phyloP scores from a whole-genome alignment of 2,329 filamentous ascomycete genomes.

The Akanthomyces muscarius region DNA sequence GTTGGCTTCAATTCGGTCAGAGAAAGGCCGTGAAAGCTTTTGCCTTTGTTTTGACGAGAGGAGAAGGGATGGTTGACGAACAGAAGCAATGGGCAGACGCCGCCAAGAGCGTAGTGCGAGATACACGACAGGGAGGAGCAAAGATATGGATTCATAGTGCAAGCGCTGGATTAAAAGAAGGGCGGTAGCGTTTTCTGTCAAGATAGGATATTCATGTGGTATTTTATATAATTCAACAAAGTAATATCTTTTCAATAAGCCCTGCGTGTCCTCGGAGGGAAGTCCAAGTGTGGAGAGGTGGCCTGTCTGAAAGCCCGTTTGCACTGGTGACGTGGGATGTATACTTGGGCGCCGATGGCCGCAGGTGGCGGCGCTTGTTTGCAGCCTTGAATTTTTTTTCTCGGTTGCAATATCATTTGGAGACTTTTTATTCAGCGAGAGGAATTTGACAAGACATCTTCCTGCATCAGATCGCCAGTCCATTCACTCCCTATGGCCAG shows the following conservation, averaged over 20 bases:
- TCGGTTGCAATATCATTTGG: neutral
- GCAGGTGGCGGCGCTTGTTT: constrained; percentile 8
- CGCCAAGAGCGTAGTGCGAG: neutral
- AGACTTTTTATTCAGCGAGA: too few relatives aligned
- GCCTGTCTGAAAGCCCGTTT: constrained; percentile 1
- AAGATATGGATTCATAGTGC: neutral
- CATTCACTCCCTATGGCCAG: constrained; percentile 7
- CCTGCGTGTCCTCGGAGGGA: neutral
- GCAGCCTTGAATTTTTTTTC: neutral
- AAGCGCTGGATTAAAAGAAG: neutral
- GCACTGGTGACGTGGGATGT: neutral
- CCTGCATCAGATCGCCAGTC: neutral
- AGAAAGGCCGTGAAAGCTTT: neutral
- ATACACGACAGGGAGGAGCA: neutral
- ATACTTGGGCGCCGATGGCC: neutral
- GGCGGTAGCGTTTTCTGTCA: neutral
- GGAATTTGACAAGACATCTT: neutral
- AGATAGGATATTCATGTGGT: constrained; percentile 8
- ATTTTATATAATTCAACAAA: constrained; percentile 8
- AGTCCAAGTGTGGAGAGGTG: neutral
- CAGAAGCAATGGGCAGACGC: neutral
- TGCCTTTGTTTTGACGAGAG: neutral
- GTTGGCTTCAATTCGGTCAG: neutral
- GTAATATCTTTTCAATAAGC: neutral
- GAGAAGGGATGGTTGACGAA: neutral